Percentiles rank a stretch among this genome's conserved stretches.
Conservation (phyloP, 306 rosid genomes). For the Citrullus colocynthis region DNA sequence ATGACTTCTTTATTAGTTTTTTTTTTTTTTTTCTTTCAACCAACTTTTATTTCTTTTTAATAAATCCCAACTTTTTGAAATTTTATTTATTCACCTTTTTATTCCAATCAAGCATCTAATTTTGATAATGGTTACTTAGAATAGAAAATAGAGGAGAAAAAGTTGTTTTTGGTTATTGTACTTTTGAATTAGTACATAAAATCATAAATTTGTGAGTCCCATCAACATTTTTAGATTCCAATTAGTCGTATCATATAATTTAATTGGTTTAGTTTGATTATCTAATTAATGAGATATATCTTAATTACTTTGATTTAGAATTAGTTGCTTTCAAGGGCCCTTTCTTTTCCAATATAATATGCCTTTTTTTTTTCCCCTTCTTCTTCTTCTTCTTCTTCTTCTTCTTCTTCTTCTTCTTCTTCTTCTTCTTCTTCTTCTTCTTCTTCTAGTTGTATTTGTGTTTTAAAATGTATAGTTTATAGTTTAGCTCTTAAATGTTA, state of each 20-base stretch:
- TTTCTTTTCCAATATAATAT: not conserved
- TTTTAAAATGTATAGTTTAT: too few relatives aligned
- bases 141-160: not conserved
- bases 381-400: too few relatives aligned
- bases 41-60: not conserved
- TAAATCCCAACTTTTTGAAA: not conserved
- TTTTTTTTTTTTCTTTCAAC: not conserved
- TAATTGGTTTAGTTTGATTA: not conserved
- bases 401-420: too few relatives aligned
- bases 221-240: not conserved
- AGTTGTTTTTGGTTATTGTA: not conserved
- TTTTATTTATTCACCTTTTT: not conserved
- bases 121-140: not conserved
- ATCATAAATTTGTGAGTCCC: not conserved
- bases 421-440: too few relatives aligned
- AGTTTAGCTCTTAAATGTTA: too few relatives aligned
- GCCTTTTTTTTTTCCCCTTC: too few relatives aligned
- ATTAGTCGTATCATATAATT: not conserved
- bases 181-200: not conserved
- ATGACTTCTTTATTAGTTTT: conserved; percentile 12
- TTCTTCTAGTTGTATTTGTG: too few relatives aligned
- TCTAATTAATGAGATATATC: not conserved
- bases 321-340: not conserved
- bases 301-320: not conserved
- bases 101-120: not conserved